Base-by-base conservation (phyloP, 2,329 filamentous ascomycete genomes). In the Juglanconis sp. region DNA sequence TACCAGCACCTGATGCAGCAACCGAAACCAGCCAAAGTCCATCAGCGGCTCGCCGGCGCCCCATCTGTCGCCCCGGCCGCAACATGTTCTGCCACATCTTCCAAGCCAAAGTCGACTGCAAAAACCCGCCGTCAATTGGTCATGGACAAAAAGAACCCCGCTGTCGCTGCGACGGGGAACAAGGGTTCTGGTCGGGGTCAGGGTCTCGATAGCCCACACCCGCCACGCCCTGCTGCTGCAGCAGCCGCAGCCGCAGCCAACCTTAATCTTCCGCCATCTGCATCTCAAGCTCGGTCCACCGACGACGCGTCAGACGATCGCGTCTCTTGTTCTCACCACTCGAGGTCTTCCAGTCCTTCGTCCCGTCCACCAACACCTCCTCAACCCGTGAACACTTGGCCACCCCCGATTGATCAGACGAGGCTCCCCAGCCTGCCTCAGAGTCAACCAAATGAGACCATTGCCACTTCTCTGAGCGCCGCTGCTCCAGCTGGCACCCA, bases 281-380 rank as follows among this genome's bases (percentile, higher is more conserved):
- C 24, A 24, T 24, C 24, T 40, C 47, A 44, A 55, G 42, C 31
- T 10, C 7, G 24, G 30, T 47, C 42, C 49, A 53, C 55, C 17
- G 40, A 56, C 17, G 40, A 56, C 58, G 58, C 61, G 61, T 63
- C 58, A 35, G 42, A 54, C 57, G 50, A 40, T 57, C 58, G 58
- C 61, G 54, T 56, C 47, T 42, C 42, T 52, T 44, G 34, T n/a
- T n/a, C 53, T 17, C 31, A 11, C 8, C 51, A 48, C 32, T 32
- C 17, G 34, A 8, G 48, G 34, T 36, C 52, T n/a, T n/a, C 58
- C 6, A 46, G n/a, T 17, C 17, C 44, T n/a, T 35, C 17, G 32
- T 47, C 46, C 24, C 34, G 15, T 1, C 48, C 17, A 42, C 7
- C 36, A 35, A 53, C 57, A 35, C 11, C 17, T 7, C 15, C 36